Evolutionary conservation across 176 grass and related monocot genomes (phyloP).

Genomic region (Poa annua): DNA sequence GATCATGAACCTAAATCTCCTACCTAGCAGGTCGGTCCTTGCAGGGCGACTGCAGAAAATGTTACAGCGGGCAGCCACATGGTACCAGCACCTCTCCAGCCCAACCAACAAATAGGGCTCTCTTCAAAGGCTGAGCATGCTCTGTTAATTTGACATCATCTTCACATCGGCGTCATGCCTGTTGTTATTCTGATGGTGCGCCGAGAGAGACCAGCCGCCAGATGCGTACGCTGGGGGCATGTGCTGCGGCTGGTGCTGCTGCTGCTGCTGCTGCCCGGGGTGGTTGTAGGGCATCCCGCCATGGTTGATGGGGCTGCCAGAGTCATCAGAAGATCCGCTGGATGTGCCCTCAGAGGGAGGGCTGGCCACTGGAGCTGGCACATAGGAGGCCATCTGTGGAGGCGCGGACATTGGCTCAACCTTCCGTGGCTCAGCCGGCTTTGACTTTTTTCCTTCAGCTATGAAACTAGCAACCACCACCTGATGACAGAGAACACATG

Average conservation of each 20-base stretch:
- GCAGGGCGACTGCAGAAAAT: background rate
- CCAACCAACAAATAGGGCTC: conserved; percentile 34
- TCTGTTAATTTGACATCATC: conserved; percentile 75
- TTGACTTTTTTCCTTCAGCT: conserved; percentile 86
- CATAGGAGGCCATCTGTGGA: conserved; percentile 63
- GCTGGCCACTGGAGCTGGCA: conserved; percentile 57
- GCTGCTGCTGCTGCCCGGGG: conserved; percentile 64
- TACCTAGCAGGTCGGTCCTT: conserved; percentile 35
- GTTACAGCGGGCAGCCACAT: background rate
- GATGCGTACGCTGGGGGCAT: conserved; percentile 65
- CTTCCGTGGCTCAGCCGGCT: conserved; percentile 69
- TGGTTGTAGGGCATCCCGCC: conserved; percentile 54
- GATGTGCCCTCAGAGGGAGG: conserved; percentile 76
- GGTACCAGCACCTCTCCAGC: conserved; percentile 39
- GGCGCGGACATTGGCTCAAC: conserved; percentile 65
- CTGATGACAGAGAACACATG: conserved; percentile 39
- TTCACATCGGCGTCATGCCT: conserved; percentile 88
- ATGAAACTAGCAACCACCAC: conserved; percentile 97
- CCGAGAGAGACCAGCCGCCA: conserved; percentile 65
- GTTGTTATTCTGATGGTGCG: conserved; percentile 62
- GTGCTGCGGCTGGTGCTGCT: conserved; percentile 72
- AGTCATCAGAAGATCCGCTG: conserved; percentile 71
- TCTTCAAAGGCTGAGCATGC: conserved; percentile 23
- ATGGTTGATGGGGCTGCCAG: conserved; percentile 76
- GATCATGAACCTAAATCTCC: conserved; percentile 55